Conservation (phyloP, 805 yeast genomes). For the Crinitomyces ghanaensis region DNA sequence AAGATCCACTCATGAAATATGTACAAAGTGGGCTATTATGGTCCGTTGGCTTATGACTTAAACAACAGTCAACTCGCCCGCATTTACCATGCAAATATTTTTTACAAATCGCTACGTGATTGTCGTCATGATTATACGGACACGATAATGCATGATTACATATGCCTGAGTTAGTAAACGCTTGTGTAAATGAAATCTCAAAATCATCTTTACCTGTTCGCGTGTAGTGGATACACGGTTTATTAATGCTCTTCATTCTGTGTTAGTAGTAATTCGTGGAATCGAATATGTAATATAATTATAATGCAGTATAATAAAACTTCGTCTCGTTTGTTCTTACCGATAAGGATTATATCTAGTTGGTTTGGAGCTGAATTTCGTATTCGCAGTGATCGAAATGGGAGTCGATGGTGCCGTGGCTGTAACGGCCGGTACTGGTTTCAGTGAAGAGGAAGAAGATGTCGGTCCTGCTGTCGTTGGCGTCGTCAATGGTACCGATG, state of each 20-base stretch:
- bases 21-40: conserved; percentile 51
- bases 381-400: background rate
- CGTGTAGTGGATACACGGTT: too few relatives aligned
- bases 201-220: too few relatives aligned
- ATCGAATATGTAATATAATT: too few relatives aligned
- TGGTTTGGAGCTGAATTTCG: background rate
- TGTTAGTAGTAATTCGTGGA: too few relatives aligned
- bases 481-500: background rate
- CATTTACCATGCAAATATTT: conserved; percentile 39
- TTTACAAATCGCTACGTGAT: conserved; percentile 45
- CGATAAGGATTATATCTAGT: background rate
- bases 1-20: conserved; percentile 36
- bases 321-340: background rate
- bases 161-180: conserved; percentile 32
- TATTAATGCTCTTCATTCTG: too few relatives aligned
- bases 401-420: background rate
- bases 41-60: conserved; percentile 47
- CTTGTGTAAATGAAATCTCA: too few relatives aligned
- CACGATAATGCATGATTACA: conserved; percentile 46
- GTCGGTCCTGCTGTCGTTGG: background rate
- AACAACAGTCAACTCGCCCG: conserved; percentile 34
- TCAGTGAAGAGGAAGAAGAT: too few relatives aligned
- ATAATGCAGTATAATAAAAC: too few relatives aligned
- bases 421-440: background rate
- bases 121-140: conserved; percentile 39